These are phyloP conservation scores for Eragrostis nindensis DNA, from an alignment of 176 grass and related monocot species.

Conservation along the genomic window DNA sequence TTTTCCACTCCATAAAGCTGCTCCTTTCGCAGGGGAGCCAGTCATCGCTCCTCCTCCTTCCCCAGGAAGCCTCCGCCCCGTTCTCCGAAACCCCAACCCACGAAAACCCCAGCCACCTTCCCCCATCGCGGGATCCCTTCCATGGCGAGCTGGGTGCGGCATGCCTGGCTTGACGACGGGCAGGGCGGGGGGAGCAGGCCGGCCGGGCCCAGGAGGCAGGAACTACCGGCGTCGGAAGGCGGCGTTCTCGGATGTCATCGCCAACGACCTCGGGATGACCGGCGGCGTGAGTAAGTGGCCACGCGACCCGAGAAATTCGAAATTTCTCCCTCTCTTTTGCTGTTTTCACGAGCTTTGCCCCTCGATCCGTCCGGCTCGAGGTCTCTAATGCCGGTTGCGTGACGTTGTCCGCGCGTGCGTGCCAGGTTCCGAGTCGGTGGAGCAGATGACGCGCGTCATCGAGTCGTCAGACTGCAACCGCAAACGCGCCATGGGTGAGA, in stretches of 20 bases:
- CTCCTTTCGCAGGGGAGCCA: too few relatives aligned
- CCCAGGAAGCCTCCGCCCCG: neutral
- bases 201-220: neutral
- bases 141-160: slow-evolving; percentile 24
- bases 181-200: too few relatives aligned
- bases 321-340: too few relatives aligned
- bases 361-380: neutral
- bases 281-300: slow-evolving; percentile 6
- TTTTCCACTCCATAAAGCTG: too few relatives aligned
- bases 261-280: neutral
- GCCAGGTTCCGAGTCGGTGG: neutral
- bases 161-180: too few relatives aligned
- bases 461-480: neutral
- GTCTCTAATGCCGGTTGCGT: neutral
- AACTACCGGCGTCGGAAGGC: neutral
- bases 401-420: neutral
- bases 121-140: too few relatives aligned
- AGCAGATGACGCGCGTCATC: neutral
- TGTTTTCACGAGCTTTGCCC: neutral
- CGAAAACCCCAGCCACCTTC: neutral
- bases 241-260: neutral
- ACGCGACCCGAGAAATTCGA: neutral
- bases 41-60: neutral
- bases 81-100: neutral
- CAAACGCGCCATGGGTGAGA: neutral